A percentile compares a stretch with the other conserved stretches of the same genome.
These are phyloP conservation scores for Claviceps digitariae DNA, from an alignment of 2,329 filamentous ascomycete genomes.

Conservation along the genomic window DNA sequence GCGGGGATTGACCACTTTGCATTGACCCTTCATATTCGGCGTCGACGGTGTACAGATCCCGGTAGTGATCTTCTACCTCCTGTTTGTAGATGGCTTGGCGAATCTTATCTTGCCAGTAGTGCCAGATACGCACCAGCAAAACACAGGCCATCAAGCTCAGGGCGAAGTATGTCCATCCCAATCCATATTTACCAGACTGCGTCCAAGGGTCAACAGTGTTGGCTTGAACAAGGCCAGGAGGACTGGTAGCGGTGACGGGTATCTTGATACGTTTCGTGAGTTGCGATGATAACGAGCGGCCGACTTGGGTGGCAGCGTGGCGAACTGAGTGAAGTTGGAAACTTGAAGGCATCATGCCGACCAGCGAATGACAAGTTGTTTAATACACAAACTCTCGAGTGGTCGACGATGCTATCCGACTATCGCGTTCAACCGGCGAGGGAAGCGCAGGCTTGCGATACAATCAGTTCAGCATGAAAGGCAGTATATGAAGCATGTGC, in stretches of 20 bases:
- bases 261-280: slow-evolving; percentile 45
- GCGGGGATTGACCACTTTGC: slow-evolving; percentile 39
- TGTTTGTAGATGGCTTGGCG: slow-evolving; percentile 81
- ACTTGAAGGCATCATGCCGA: slow-evolving; percentile 30
- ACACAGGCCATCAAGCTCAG: slow-evolving; percentile 56
- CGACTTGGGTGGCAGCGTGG: slow-evolving; percentile 19
- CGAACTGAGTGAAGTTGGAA: slow-evolving; percentile 17
- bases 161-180: slow-evolving; percentile 82
- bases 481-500: not conserved
- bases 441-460: not conserved
- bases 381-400: not conserved
- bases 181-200: slow-evolving; percentile 70
- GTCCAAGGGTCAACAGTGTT: slow-evolving; percentile 64
- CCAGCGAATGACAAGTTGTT: slow-evolving; percentile 4
- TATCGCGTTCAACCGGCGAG: not conserved
- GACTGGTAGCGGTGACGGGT: slow-evolving; percentile 44
- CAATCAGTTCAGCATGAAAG: slow-evolving; percentile 1
- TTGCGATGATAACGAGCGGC: slow-evolving; percentile 18
- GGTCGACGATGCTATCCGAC: not conserved
- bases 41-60: slow-evolving; percentile 36
- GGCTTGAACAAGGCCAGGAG: slow-evolving; percentile 47
- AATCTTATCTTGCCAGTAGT: slow-evolving; percentile 88
- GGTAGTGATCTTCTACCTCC: slow-evolving; percentile 55
- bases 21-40: slow-evolving; percentile 32
- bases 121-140: slow-evolving; percentile 61